Base-by-base conservation (phyloP, 1,284 basidiomycete genomes). In the Pholiota adiposa region DNA sequence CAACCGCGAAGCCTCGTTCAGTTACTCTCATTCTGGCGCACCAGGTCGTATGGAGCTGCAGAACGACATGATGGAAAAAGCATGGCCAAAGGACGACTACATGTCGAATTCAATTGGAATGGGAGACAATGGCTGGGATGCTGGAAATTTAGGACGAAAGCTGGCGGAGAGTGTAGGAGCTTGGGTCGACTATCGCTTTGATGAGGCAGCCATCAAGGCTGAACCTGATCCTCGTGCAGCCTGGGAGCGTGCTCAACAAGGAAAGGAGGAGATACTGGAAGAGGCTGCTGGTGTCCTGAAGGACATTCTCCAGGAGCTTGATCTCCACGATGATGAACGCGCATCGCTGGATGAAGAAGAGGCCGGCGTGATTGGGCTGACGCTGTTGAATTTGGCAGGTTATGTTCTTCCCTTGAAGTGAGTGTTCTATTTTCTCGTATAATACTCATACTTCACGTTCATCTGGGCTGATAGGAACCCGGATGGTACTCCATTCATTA, bases 261-360 rank as follows among this genome's bases (percentile, higher is more conserved):
- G 70, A 41, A 82, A 75, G 63, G 90, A 91, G 63, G 79, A 76
- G 51, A 82, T 92, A 49, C 67, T 93, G 56, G 83, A 86, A 53
- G 90, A 93, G 69, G 82, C 83, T 7, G 84, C 87, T 1, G 84
- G 84, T 0, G 81, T 88, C 7, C 65, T 90, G 60, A 87, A 85
- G 69, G 90, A 93, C 65, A 80, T 90, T 8, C 79, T 90, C 21
- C 84, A 89, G 64, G 88, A 91, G 63, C 77, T 89, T 52, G 90
- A 92, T 62, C 79, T 82, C 31, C 77, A 84, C 52, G 83, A 83
- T 3, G 86, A 88, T n/a, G 82, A 83, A 4, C 65, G 66, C 36
- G 67, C 82, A 1, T 76, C 80, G n/a, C 69, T 87, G 62, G 87
- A 89, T 54, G 84, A 87, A 58, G 87, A 90, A 59, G 90, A 90